Conservation (phyloP, 352 stramenopile genomes). For the Phytophthora megakarya region DNA sequence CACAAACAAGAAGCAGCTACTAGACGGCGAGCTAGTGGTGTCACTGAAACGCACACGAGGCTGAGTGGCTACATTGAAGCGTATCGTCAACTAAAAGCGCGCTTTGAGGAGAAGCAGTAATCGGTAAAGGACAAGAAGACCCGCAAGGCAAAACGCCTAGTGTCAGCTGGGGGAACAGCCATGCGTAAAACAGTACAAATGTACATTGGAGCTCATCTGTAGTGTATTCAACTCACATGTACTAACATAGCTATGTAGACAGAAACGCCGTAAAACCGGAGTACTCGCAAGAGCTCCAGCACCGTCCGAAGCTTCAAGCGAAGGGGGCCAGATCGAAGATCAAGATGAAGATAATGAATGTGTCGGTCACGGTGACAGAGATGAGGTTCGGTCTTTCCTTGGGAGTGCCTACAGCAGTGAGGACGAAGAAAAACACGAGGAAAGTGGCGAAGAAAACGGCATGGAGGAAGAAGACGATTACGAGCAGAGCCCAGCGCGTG, state of each 20-base stretch:
- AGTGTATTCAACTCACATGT: not conserved
- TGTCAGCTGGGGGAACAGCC: not conserved
- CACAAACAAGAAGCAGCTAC: not conserved
- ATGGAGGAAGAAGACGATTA: not conserved
- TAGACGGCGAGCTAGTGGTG: not conserved
- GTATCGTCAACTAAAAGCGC: constrained; percentile 1
- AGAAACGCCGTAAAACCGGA: constrained; percentile 7
- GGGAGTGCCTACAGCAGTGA: not conserved
- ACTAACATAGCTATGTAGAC: not conserved
- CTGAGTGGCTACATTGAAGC: not conserved
- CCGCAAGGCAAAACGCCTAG: not conserved
- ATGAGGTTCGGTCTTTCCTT: not conserved
- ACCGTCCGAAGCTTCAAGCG: too few species aligned
- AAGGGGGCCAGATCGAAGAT: too few species aligned
- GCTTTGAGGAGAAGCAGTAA: not conserved
- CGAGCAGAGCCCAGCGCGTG: not conserved
- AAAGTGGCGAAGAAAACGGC: not conserved
- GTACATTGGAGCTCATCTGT: too few species aligned
- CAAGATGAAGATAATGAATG: not conserved
- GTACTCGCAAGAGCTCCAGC: too few species aligned
- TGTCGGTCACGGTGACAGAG: not conserved
- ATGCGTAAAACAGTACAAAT: constrained; percentile 4
- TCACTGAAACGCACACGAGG: not conserved
- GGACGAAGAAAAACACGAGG: not conserved
- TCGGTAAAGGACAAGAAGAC: not conserved